A percentile compares a stretch with the other conserved stretches of the same genome.
Conservation (phyloP, 257 asterid species). For the Penstemon eatonii region DNA sequence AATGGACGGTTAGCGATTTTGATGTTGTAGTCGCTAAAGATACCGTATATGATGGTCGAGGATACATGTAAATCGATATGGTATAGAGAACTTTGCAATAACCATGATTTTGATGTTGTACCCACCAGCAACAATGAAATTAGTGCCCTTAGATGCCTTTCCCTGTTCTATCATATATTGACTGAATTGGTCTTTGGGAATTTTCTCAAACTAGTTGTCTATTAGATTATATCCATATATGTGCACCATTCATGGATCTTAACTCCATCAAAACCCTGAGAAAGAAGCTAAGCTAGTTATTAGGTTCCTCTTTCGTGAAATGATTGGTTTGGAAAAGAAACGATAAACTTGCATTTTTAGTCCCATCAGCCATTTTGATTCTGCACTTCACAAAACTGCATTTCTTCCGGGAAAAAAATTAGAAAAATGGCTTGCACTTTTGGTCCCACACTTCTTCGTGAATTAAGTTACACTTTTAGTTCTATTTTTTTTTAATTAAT, state of each 20-base stretch:
- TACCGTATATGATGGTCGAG: conserved; percentile 22
- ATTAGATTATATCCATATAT: conserved; percentile 48
- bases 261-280: conserved; percentile 71
- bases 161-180: conserved; percentile 47
- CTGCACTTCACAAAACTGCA: too few relatives aligned
- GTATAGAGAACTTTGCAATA: not conserved
- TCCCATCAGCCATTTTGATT: too few relatives aligned
- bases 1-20: conserved; percentile 79
- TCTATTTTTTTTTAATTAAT: too few relatives aligned
- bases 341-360: too few relatives aligned
- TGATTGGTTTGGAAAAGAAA: too few relatives aligned
- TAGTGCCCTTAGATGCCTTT: too few relatives aligned
- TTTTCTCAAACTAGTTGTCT: conserved; percentile 41
- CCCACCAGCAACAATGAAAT: too few relatives aligned
- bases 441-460: too few relatives aligned
- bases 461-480: too few relatives aligned
- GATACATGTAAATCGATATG: conserved; percentile 19
- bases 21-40: conserved; percentile 55
- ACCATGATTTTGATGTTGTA: not conserved
- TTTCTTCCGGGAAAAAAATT: too few relatives aligned
- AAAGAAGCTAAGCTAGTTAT: not conserved
- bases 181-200: conserved; percentile 59
- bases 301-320: too few relatives aligned
- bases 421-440: too few relatives aligned
- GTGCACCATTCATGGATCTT: conserved; percentile 67